These are phyloP conservation scores for Corinectria fuckeliana DNA, from an alignment of 2,329 filamentous ascomycete species.

Conservation along the genomic window DNA sequence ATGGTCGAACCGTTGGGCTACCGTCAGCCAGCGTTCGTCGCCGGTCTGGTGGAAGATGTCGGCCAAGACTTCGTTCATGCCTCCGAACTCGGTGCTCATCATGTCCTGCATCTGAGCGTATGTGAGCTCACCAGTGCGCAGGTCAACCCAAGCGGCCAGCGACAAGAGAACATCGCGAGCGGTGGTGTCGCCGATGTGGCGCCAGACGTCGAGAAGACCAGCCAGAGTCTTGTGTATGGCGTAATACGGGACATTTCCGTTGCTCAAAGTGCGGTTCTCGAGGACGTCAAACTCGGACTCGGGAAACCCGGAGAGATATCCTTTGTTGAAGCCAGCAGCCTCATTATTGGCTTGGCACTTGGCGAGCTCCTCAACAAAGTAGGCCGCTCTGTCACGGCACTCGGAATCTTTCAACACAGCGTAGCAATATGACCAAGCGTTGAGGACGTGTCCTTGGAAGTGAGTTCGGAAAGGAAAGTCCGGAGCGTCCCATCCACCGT, in stretches of 20 bases:
- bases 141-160: conserved; percentile 56
- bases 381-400: conserved; percentile 53
- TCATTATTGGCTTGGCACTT: conserved; percentile 60
- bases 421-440: conserved; percentile 57
- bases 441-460: conserved; percentile 58
- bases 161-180: conserved; percentile 52
- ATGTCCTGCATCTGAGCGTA: conserved; percentile 55
- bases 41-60: conserved; percentile 55
- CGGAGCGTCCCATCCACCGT: conserved; percentile 61
- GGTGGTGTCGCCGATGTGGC: conserved; percentile 49
- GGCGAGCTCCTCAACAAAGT: conserved; percentile 54
- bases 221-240: conserved; percentile 61
- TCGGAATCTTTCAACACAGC: conserved; percentile 49
- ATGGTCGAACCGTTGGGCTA: conserved; percentile 58
- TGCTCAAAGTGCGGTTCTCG: conserved; percentile 51
- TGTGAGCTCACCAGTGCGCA: conserved; percentile 50
- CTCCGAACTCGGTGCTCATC: conserved; percentile 58
- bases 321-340: conserved; percentile 49
- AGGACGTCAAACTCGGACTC: conserved; percentile 56
- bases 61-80: conserved; percentile 59
- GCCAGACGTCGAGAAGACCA: conserved; percentile 58
- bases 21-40: conserved; percentile 53
- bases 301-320: conserved; percentile 59
- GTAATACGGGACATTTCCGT: conserved; percentile 61
- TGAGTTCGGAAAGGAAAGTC: conserved; percentile 60